Conservation (phyloP, 805 yeast species). For the Monosporozyma aerobia region DNA sequence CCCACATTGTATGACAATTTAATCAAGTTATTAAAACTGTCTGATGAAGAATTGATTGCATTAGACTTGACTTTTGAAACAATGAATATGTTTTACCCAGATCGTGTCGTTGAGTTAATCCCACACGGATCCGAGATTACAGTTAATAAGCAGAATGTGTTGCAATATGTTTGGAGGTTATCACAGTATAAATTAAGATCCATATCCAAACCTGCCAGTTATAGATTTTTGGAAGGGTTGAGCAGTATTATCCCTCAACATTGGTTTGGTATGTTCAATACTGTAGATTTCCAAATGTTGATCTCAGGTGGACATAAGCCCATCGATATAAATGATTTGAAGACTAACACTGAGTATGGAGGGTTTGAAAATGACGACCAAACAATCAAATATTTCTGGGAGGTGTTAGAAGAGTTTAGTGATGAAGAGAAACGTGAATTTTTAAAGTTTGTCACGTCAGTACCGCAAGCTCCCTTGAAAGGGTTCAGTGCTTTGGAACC, state of each 20-base stretch:
- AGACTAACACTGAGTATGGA: constrained; percentile 51
- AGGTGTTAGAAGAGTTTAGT: constrained; percentile 58
- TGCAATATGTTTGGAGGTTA: constrained; percentile 66
- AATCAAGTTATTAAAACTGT: constrained; percentile 49
- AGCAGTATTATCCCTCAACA: constrained; percentile 54
- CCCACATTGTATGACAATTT: constrained; percentile 54
- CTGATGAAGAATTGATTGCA: constrained; percentile 43
- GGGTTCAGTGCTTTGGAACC: constrained; percentile 77
- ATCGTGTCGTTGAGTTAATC: constrained; percentile 45
- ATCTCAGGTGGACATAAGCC: constrained; percentile 70
- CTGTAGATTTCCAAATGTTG: constrained; percentile 74
- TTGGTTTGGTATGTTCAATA: constrained; percentile 82
- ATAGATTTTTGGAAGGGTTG: constrained; percentile 48
- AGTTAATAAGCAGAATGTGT: constrained; percentile 53
- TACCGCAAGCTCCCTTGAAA: constrained; percentile 80
- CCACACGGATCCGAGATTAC: constrained; percentile 47
- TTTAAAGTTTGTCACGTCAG: constrained; percentile 85
- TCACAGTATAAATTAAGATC: constrained; percentile 72
- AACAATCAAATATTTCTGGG: constrained; percentile 68
- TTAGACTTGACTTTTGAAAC: constrained; percentile 59
- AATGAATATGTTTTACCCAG: constrained; percentile 36
- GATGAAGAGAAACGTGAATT: constrained; percentile 55
- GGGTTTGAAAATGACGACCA: constrained; percentile 47
- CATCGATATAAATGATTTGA: constrained; percentile 64
- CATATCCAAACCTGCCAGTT: not conserved